Percentiles rank a stretch among this genome's conserved stretches.
These are phyloP conservation scores for Poa pratensis DNA, from an alignment of 176 grass and related monocot species.

Conservation along the genomic window DNA sequence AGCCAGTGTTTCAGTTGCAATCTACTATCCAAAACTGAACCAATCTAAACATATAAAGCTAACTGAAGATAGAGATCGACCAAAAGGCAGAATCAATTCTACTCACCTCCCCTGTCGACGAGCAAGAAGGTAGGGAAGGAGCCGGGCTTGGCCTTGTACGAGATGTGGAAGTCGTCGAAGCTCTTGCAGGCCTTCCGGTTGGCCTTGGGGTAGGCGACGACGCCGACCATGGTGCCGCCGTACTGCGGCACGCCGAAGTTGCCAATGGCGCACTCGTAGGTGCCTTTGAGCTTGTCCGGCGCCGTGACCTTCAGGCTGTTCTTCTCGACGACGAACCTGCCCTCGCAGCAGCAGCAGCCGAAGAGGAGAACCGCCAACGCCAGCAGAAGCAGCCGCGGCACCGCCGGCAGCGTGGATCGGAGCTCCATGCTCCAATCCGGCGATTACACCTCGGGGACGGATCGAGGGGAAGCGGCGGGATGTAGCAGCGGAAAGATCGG, in stretches of 20 bases:
- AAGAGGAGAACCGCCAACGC: neutral
- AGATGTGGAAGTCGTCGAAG: slow-evolving; percentile 84
- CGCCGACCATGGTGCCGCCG: slow-evolving; percentile 88
- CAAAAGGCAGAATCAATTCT: neutral
- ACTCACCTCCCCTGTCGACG: slow-evolving; percentile 88
- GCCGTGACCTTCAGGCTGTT: slow-evolving; percentile 29
- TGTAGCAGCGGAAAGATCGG: neutral
- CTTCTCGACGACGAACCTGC: slow-evolving; percentile 27
- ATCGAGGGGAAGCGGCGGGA: neutral
- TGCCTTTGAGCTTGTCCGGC: slow-evolving; percentile 13
- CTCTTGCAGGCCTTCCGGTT: slow-evolving; percentile 82
- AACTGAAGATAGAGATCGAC: too few relatives aligned
- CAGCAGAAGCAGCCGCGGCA: too few relatives aligned
- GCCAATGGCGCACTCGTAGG: slow-evolving; percentile 73
- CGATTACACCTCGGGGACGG: neutral
- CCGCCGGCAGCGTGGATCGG: slow-evolving; percentile 12
- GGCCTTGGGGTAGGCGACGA: slow-evolving; percentile 83
- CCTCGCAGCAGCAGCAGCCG: slow-evolving; percentile 2
- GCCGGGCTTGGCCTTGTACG: slow-evolving; percentile 83
- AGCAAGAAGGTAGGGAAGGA: slow-evolving; percentile 82
- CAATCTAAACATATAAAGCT: neutral
- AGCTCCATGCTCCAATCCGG: slow-evolving; percentile 30
- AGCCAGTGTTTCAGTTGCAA: neutral
- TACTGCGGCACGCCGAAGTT: slow-evolving; percentile 95
- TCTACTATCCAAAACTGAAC: neutral